Percentiles rank a stretch among this genome's conserved stretches.
phyloP scores from a whole-genome alignment of 2,329 filamentous ascomycete genomes.

The Fusarium udum region DNA sequence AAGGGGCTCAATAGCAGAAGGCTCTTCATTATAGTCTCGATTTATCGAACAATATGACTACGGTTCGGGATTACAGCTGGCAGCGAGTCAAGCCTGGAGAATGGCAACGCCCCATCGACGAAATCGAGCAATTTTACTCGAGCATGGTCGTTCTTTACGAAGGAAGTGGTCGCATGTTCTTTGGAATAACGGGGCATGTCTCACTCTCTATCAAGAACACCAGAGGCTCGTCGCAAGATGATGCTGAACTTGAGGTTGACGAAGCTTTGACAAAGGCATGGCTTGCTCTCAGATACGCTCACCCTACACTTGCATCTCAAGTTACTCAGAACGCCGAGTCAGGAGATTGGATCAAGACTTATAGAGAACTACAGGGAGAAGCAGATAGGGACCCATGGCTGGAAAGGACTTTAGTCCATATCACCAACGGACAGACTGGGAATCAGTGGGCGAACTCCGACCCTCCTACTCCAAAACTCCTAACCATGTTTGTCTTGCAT shows the following conservation, averaged over 20 bases:
- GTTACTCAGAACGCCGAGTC: slow-evolving; percentile 29
- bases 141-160: slow-evolving; percentile 48
- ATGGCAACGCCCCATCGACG: slow-evolving; percentile 52
- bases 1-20: no score
- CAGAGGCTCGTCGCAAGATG: neutral
- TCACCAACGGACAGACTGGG: slow-evolving; percentile 41
- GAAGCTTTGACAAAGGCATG: slow-evolving; percentile 48
- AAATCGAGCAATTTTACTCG: slow-evolving; percentile 54
- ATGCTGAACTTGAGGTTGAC: slow-evolving; percentile 36
- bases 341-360: slow-evolving; percentile 44
- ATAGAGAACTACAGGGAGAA: neutral
- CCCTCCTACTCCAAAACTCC: slow-evolving; percentile 45
- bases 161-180: slow-evolving; percentile 52
- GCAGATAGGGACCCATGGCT: slow-evolving; percentile 41
- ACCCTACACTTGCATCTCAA: slow-evolving; percentile 48
- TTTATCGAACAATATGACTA: neutral
- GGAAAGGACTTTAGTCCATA: slow-evolving; percentile 41
- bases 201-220: slow-evolving; percentile 38
- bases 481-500: slow-evolving; percentile 48
- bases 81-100: slow-evolving; percentile 36
- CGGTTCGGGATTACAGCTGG: slow-evolving; percentile 31
- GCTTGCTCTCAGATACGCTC: slow-evolving; percentile 46
- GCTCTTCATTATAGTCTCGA: rapidly evolving
- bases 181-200: slow-evolving; percentile 53
- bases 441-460: slow-evolving; percentile 49